These are phyloP conservation scores for Brachypodium distachyon DNA, from an alignment of 202 grass and related monocot species.

Conservation along the genomic window DNA sequence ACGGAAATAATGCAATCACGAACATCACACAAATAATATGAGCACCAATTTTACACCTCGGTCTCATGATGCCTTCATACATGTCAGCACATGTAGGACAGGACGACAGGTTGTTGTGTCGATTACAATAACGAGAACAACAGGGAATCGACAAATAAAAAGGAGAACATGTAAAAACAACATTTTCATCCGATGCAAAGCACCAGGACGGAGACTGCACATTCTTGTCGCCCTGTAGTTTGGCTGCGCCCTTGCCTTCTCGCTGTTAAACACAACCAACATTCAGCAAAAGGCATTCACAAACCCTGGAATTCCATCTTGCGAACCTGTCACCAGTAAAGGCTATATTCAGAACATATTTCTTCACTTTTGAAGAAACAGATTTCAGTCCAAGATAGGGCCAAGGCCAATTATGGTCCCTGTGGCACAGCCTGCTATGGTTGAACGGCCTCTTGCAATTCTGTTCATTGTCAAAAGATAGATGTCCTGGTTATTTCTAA, in stretches of 20 bases:
- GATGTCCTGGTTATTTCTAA: neutral
- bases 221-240: neutral
- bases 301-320: constrained; percentile 7
- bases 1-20: too few relatives aligned
- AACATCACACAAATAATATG: too few relatives aligned
- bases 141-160: neutral
- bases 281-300: neutral
- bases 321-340: constrained; percentile 3
- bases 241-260: neutral
- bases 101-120: neutral
- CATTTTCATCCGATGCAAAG: neutral
- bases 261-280: constrained; percentile 3
- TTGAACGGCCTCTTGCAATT: neutral
- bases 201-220: neutral
- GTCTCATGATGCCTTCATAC: neutral
- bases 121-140: neutral
- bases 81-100: constrained; percentile 3
- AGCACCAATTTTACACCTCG: neutral
- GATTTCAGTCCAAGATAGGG: neutral
- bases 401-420: neutral
- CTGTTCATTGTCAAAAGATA: neutral
- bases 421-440: neutral
- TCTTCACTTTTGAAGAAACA: neutral
- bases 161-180: neutral
- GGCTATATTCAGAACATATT: neutral